Percentiles rank a stretch among this genome's conserved stretches.
Evolutionary conservation across 768 basidiomycete genomes (phyloP).

Genomic region (Termitomyces sp.): DNA sequence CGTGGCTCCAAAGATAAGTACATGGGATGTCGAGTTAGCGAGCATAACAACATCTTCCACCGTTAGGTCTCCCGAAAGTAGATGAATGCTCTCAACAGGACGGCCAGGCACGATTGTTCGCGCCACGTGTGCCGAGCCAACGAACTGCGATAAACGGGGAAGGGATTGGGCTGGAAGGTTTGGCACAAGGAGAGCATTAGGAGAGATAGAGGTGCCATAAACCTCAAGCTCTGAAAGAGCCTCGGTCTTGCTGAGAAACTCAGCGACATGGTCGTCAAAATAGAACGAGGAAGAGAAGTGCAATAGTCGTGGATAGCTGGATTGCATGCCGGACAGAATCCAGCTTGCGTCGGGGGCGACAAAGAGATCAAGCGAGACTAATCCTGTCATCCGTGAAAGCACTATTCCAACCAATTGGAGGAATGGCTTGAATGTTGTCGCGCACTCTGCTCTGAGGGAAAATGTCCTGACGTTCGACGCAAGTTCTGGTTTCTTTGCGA

Average conservation of each 20-base stretch:
- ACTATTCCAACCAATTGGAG: conserved; percentile 45
- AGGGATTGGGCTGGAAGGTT: conserved; percentile 31
- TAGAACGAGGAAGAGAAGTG: conserved; percentile 57
- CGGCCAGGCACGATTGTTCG: conserved; percentile 55
- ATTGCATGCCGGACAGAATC: conserved; percentile 33
- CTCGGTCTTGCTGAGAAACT: conserved; percentile 53
- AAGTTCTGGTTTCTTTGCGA: conserved; percentile 50
- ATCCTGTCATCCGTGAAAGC: conserved; percentile 53
- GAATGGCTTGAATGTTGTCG: conserved; percentile 37
- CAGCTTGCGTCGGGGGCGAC: conserved; percentile 49
- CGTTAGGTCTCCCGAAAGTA: conserved; percentile 54
- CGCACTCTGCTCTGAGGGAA: conserved; percentile 43
- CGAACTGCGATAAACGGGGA: conserved; percentile 49
- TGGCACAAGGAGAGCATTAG: conserved; percentile 23
- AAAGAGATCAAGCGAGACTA: conserved; percentile 50
- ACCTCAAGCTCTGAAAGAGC: conserved; percentile 55
- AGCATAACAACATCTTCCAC: conserved; percentile 50
- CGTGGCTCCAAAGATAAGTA: conserved; percentile 53
- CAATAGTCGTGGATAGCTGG: conserved; percentile 40
- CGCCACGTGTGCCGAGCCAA: conserved; percentile 54
- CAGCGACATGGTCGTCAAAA: conserved; percentile 50
- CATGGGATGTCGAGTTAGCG: conserved; percentile 40
- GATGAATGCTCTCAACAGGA: conserved; percentile 57
- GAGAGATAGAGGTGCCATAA: conserved; percentile 25
- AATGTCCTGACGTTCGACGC: conserved; percentile 60